phyloP scores from a whole-genome alignment of 1,284 basidiomycete genomes.

The Pterula multifida region DNA sequence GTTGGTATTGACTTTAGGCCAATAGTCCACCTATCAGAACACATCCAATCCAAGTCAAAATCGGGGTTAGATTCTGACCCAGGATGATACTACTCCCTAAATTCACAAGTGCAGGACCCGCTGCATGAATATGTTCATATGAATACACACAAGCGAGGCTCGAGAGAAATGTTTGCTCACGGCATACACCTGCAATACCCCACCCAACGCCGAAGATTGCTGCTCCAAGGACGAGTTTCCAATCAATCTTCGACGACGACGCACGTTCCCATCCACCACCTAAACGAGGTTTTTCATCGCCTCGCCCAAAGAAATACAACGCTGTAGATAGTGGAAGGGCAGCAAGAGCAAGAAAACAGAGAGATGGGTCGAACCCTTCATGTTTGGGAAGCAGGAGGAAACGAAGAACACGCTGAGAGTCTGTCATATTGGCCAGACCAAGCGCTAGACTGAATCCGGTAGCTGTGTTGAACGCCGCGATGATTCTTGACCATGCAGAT shows the following conservation, averaged over 20 bases:
- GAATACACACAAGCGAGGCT: neutral
- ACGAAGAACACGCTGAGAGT: constrained; percentile 37
- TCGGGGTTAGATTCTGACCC: constrained; percentile 19
- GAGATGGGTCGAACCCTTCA: constrained; percentile 39
- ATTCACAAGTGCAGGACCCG: constrained; percentile 39
- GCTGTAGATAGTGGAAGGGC: constrained; percentile 30
- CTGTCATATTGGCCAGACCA: constrained; percentile 41
- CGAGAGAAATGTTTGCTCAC: constrained; percentile 16
- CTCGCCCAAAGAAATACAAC: constrained; percentile 20
- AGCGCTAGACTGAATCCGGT: constrained; percentile 48
- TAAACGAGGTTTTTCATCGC: constrained; percentile 23
- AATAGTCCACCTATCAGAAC: constrained; percentile 32
- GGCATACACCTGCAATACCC: constrained; percentile 56
- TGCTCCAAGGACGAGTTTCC: constrained; percentile 38
- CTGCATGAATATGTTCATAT: neutral
- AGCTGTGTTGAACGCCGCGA: constrained; percentile 30
- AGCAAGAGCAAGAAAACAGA: constrained; percentile 35
- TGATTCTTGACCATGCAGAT: constrained; percentile 15
- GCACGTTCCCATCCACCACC: constrained; percentile 29
- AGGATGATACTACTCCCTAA: constrained; percentile 32
- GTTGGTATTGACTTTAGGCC: constrained; percentile 8
- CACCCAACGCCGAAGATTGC: constrained; percentile 57
- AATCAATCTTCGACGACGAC: constrained; percentile 29
- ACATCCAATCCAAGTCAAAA: constrained; percentile 28
- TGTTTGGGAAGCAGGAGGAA: constrained; percentile 43